phyloP scores from a whole-genome alignment of 495 filamentous ascomycete genomes.

The Penicillium simplicissimum region DNA sequence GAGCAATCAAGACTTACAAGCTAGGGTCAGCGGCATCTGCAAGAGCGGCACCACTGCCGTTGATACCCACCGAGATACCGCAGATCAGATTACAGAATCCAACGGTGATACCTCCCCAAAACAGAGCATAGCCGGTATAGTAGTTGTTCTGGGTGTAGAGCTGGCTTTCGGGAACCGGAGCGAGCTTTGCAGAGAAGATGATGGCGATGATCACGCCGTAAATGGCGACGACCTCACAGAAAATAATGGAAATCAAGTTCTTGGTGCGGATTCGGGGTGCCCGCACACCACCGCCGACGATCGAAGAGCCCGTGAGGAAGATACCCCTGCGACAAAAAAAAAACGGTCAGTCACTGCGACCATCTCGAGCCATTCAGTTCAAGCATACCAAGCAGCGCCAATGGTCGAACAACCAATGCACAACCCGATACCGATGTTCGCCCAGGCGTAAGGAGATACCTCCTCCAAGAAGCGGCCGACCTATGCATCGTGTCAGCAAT shows the following conservation, averaged over 20 bases:
- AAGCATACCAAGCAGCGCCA: conserved; percentile 91
- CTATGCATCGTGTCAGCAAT: conserved; percentile 45
- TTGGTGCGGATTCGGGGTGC: conserved; percentile 97
- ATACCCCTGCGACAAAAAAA: conserved; percentile 72
- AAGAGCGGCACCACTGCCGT: conserved; percentile 92
- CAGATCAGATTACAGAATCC: conserved; percentile 94
- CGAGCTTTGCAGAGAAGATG: conserved; percentile 88
- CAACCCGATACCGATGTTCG: conserved; percentile 83
- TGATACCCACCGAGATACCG: conserved; percentile 96
- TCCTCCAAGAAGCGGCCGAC: conserved; percentile 93
- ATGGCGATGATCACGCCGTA: conserved; percentile 99
- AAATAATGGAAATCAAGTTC: conserved; percentile 99
- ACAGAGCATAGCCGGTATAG: conserved; percentile 95
- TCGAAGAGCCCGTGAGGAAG: conserved; percentile 98
- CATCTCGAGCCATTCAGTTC: background rate
- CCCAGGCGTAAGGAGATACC: conserved; percentile 94
- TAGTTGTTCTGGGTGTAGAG: conserved; percentile 69
- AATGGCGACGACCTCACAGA: conserved; percentile 99
- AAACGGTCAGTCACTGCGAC: conserved; percentile 28
- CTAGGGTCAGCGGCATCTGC: conserved; percentile 93
- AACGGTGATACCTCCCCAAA: conserved; percentile 93
- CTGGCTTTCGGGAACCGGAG: conserved; percentile 49
- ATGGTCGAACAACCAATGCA: conserved; percentile 96
- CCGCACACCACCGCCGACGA: conserved; percentile 93
- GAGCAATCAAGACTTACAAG: conserved; percentile 59